Conservation (phyloP, 352 stramenopile species). For the Phytophthora megakarya region DNA sequence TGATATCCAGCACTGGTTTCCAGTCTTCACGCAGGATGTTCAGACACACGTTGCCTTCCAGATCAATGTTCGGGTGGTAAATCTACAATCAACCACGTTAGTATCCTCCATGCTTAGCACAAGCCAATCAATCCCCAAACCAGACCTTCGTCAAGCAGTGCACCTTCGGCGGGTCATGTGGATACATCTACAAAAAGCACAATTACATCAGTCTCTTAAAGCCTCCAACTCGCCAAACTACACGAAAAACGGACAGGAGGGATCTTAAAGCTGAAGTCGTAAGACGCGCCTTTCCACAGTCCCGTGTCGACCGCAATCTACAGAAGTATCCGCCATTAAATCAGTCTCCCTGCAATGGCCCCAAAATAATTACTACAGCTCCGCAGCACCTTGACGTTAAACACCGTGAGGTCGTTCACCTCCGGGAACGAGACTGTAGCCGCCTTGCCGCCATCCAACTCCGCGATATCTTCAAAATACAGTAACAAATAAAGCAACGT, state of each 20-base stretch:
- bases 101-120: slow-evolving; percentile 1
- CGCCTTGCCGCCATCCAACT: slow-evolving; percentile 97
- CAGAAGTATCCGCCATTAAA: slow-evolving; percentile 9
- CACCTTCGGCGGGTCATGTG: slow-evolving; percentile 98
- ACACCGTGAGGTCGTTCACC: slow-evolving; percentile 96
- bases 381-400: slow-evolving; percentile 86
- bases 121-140: not conserved
- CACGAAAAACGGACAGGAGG: slow-evolving; percentile 72
- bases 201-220: slow-evolving; percentile 6
- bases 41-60: slow-evolving; percentile 98
- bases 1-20: slow-evolving; percentile 99
- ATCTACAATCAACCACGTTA: slow-evolving; percentile 70
- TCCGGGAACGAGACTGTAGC: slow-evolving; percentile 96
- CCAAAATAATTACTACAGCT: not conserved
- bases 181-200: slow-evolving; percentile 80
- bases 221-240: not conserved
- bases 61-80: slow-evolving; percentile 99
- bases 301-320: slow-evolving; percentile 94
- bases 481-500: not conserved
- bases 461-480: slow-evolving; percentile 92
- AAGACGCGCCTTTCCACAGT: slow-evolving; percentile 97
- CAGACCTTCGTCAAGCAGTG: slow-evolving; percentile 93
- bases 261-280: slow-evolving; percentile 98
- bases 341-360: not conserved
- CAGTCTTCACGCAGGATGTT: slow-evolving; percentile 98